Percentiles rank a stretch among this genome's conserved stretches.
Evolutionary conservation across 495 filamentous ascomycete species (phyloP).

Genomic region (Penicillium argentinense): DNA sequence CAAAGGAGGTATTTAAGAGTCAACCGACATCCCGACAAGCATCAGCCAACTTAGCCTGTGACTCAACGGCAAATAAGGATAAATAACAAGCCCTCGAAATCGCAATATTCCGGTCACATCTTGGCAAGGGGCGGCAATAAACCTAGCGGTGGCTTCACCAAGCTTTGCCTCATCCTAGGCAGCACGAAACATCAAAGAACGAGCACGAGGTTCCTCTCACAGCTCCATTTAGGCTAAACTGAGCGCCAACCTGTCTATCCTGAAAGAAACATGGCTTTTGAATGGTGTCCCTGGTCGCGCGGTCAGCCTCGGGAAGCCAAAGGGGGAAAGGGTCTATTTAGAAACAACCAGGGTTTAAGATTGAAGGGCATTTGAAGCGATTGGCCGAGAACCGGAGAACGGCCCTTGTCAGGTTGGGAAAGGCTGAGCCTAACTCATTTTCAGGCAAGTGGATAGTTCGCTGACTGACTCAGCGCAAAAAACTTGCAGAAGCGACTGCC

Average conservation of each 20-base stretch:
- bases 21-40: background rate
- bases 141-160: background rate
- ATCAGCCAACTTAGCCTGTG: background rate
- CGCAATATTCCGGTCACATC: background rate
- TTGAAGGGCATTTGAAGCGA: constrained; percentile 2
- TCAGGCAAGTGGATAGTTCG: background rate
- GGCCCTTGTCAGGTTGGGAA: background rate
- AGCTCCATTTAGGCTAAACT: constrained; percentile 1
- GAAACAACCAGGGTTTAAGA: background rate
- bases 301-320: background rate
- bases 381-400: background rate
- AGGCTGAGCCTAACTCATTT: background rate
- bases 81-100: background rate
- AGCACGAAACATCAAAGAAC: background rate
- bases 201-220: background rate
- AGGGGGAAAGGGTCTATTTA: background rate
- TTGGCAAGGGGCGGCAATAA: background rate
- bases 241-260: background rate
- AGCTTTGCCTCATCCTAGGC: background rate
- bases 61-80: constrained; percentile 17
- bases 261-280: background rate
- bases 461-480: background rate
- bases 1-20: constrained; percentile 1
- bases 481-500: background rate
- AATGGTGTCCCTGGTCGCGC: background rate